Conservation (phyloP, 495 filamentous ascomycete species). For the Penicillium dipodomyicola region DNA sequence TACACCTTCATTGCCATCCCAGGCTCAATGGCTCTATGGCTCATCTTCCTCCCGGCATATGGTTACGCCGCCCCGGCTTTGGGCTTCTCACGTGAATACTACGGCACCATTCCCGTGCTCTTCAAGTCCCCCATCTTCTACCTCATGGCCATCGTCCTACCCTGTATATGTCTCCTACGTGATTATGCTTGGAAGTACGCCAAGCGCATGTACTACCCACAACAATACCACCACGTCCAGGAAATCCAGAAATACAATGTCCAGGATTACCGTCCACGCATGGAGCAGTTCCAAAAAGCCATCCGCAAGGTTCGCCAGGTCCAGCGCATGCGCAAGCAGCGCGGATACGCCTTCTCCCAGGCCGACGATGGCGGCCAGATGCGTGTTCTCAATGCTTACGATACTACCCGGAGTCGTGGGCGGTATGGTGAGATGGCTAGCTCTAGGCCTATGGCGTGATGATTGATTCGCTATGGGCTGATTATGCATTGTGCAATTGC, state of each 20-base stretch:
- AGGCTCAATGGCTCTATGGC: conserved; percentile 87
- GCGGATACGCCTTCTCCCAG: conserved; percentile 97
- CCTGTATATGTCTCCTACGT: conserved; percentile 78
- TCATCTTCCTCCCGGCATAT: conserved; percentile 85
- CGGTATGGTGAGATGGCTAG: conserved; percentile 97
- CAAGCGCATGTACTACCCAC: conserved; percentile 94
- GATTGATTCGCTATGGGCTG: conserved; percentile 24
- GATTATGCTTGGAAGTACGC: conserved; percentile 84
- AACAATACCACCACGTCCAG: conserved; percentile 97
- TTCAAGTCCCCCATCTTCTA: conserved; percentile 85
- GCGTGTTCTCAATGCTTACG: conserved; percentile 90
- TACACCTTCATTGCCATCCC: conserved; percentile 96
- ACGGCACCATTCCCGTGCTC: conserved; percentile 75
- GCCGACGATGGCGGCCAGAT: conserved; percentile 84
- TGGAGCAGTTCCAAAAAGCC: conserved; percentile 99
- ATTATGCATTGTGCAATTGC: conserved; percentile 12
- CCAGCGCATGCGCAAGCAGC: conserved; percentile 98
- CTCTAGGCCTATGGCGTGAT: conserved; percentile 47
- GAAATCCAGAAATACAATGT: conserved; percentile 99
- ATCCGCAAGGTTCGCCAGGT: conserved; percentile 98
- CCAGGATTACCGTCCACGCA: conserved; percentile 95
- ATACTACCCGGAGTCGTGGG: conserved; percentile 89
- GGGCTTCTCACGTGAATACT: conserved; percentile 79
- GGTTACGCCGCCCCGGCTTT: conserved; percentile 85
- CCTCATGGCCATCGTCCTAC: conserved; percentile 77